Percentiles rank a stretch among this genome's conserved stretches.
These are phyloP conservation scores for Withania somnifera DNA, from an alignment of 305 asterid genomes.

Conservation along the genomic window DNA sequence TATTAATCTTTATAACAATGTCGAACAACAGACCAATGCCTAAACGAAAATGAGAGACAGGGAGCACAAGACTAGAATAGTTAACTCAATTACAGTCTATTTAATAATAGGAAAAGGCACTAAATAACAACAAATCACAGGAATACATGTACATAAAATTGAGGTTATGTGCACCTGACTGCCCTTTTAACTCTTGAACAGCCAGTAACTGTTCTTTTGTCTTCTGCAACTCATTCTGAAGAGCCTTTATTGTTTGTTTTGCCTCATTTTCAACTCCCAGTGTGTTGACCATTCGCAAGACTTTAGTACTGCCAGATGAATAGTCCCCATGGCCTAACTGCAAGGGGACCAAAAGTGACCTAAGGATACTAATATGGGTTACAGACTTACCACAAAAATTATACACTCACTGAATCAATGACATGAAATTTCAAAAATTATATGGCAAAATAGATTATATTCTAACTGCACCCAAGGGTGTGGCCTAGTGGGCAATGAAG, in stretches of 20 bases:
- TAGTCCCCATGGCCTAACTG: conserved; percentile 97
- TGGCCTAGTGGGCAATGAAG: no score
- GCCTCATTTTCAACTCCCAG: conserved; percentile 85
- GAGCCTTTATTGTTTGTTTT: conserved; percentile 86
- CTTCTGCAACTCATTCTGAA: conserved; percentile 87
- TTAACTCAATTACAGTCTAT: not conserved
- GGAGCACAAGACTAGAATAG: not conserved
- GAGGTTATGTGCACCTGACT: conserved; percentile 46
- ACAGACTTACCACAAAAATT: not conserved
- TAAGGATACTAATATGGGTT: not conserved
- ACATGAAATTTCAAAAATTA: not conserved
- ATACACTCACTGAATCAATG: not conserved
- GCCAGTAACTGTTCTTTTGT: conserved; percentile 87
- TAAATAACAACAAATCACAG: not conserved
- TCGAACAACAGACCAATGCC: not conserved
- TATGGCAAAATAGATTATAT: not conserved
- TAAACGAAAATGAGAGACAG: not conserved
- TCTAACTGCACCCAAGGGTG: no score
- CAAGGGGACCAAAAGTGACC: conserved; percentile 12
- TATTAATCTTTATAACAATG: not conserved
- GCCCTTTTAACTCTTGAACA: conserved; percentile 83
- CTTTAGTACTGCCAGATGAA: conserved; percentile 87
- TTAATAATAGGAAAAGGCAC: not conserved
- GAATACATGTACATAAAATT: not conserved
- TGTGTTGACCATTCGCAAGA: conserved; percentile 90